Base-by-base conservation (phyloP, 2,329 filamentous ascomycete species). In the Dactylonectria estremocensis region DNA sequence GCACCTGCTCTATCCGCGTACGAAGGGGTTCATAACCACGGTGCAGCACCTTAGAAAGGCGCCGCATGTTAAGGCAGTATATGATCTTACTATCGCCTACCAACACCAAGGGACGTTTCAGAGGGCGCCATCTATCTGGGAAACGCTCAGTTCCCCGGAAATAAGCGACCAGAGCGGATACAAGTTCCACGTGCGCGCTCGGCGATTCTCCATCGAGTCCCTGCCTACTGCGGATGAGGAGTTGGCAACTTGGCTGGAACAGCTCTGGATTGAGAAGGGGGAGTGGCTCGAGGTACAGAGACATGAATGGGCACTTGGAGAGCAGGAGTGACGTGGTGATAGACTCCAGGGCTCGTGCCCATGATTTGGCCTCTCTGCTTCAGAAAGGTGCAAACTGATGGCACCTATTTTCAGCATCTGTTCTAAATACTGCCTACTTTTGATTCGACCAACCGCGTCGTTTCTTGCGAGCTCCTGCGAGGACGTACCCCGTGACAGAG, bases 1-100 rank as follows among this genome's bases (percentile, higher is more conserved):
- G 77, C 86, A 91, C 77, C 82, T 89, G 13, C 83, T 91, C 18
- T 90, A 90, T 72, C 88, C 88, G 22, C 88, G 33, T 35, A 89
- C 85, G 20, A 90, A 88, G 76, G 89, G 89, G 57, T 91, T 91
- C 76, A 82, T 90, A 54, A 84, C 87, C 31, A 88, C 86, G 1
- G 87, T 90, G 11, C 85, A 88, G 75, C 85, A 88, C 64, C 80
- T 91, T 59, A 79, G 86, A 52, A 80, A 82, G 64, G 81, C 85
- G 16, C 79, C 83, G 16, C 86, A 88, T 53, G 80, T 89, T 53
- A 86, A 83, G 72, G 86, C 86, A 9, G 83, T 89, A 20, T 88
- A 89, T 77, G 86, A 89, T 73, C 78, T 89, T 56, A 85, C 86
- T 3, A 86, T 89, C 70, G 85, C 85, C 57, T 89, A 89, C 77